phyloP scores from a whole-genome alignment of 768 basidiomycete genomes.

The Boletus speciosus region DNA sequence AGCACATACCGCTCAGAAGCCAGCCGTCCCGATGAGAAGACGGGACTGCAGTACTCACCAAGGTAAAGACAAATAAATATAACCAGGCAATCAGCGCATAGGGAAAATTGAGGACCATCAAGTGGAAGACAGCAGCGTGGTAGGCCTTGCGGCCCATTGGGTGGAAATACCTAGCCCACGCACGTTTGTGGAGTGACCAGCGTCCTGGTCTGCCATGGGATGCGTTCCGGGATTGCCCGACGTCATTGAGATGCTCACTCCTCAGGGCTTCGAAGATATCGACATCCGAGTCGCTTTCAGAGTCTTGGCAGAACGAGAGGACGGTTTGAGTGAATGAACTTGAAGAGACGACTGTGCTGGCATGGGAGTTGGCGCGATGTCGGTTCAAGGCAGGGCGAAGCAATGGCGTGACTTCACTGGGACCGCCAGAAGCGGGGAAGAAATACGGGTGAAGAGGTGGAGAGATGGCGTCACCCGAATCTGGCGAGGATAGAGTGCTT shows the following conservation, averaged over 20 bases:
- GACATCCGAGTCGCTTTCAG: slow-evolving; percentile 39
- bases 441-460: slow-evolving; percentile 22
- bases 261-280: slow-evolving; percentile 28
- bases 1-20: slow-evolving; percentile 8
- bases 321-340: slow-evolving; percentile 64
- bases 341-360: slow-evolving; percentile 46
- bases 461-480: slow-evolving; percentile 29
- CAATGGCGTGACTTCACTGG: slow-evolving; percentile 50
- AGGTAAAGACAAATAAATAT: slow-evolving; percentile 74
- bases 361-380: slow-evolving; percentile 55
- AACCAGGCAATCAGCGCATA: slow-evolving; percentile 77
- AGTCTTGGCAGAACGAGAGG: slow-evolving; percentile 64
- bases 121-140: slow-evolving; percentile 63
- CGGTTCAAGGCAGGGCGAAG: slow-evolving; percentile 35
- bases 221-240: not conserved
- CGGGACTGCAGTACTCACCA: slow-evolving; percentile 47
- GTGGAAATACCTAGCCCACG: slow-evolving; percentile 59
- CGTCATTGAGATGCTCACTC: slow-evolving; percentile 20
- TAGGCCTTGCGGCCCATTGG: slow-evolving; percentile 58
- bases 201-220: not conserved
- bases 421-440: slow-evolving; percentile 24
- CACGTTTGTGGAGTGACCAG: slow-evolving; percentile 18
- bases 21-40: not conserved
- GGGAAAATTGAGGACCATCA: slow-evolving; percentile 73
- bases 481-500: slow-evolving; percentile 31